Conservation (phyloP, 2,329 filamentous ascomycete genomes). For the Xylaria sp. region DNA sequence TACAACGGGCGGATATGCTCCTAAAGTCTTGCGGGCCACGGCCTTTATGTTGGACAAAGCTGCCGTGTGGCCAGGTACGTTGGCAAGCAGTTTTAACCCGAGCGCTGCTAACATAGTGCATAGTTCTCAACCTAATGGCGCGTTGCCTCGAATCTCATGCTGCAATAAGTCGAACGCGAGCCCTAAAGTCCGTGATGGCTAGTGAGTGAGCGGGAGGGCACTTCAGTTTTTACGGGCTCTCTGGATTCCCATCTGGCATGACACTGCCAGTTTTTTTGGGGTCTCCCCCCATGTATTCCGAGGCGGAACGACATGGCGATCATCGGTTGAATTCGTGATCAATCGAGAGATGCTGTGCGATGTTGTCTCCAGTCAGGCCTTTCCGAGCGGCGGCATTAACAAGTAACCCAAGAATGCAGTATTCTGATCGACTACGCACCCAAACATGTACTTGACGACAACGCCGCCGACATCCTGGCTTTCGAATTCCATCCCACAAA, state of each 20-base stretch:
- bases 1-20: conserved; percentile 69
- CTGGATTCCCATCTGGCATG: background rate
- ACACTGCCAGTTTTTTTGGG: background rate
- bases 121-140: conserved; percentile 50
- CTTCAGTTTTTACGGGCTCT: background rate
- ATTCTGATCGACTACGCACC: too few species aligned
- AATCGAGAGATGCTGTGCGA: background rate
- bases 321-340: background rate
- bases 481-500: too few species aligned
- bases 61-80: conserved; percentile 85
- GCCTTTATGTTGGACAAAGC: conserved; percentile 84
- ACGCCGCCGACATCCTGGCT: too few species aligned
- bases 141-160: conserved; percentile 52
- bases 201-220: conserved; percentile 31
- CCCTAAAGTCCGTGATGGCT: conserved; percentile 46
- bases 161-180: conserved; percentile 45
- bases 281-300: background rate
- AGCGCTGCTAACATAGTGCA: conserved; percentile 12
- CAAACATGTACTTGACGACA: too few species aligned
- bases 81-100: background rate
- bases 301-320: background rate
- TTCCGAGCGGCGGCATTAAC: too few species aligned
- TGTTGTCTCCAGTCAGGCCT: background rate
- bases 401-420: too few species aligned
- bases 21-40: conserved; percentile 77